Percentiles rank a stretch among this genome's conserved stretches.
Conservation (phyloP, 805 yeast genomes). For the Kregervanrija fluxuum region DNA sequence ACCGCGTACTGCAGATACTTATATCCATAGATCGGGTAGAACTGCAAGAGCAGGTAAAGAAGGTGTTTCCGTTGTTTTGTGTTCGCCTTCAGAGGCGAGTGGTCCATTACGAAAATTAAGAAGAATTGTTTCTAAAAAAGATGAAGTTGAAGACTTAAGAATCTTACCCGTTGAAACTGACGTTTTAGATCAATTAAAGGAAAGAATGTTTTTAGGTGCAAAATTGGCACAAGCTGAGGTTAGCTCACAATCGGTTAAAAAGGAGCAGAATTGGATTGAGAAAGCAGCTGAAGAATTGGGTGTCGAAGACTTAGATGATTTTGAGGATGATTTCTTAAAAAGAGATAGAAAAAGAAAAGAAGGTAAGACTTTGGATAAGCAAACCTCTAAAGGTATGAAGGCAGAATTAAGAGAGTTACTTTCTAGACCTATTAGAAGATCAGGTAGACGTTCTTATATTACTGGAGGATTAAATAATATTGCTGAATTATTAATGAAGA, state of each 20-base stretch:
- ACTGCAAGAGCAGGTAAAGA: conserved; percentile 94
- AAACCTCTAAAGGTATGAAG: conserved; percentile 38
- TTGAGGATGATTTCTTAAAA: conserved; percentile 61
- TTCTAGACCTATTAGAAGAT: conserved; percentile 48
- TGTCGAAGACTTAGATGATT: conserved; percentile 58
- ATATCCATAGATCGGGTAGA: conserved; percentile 94
- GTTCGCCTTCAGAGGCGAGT: conserved; percentile 89
- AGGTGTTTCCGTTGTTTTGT: conserved; percentile 91
- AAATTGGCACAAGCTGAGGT: conserved; percentile 69
- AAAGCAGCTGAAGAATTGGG: conserved; percentile 94
- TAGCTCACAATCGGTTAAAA: conserved; percentile 43
- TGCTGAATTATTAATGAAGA: conserved; percentile 69
- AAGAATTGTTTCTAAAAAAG: conserved; percentile 36
- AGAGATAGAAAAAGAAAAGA: conserved; percentile 53
- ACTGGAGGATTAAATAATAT: conserved; percentile 74
- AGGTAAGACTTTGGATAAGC: conserved; percentile 44
- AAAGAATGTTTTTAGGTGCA: conserved; percentile 61
- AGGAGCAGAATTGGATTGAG: conserved; percentile 74
- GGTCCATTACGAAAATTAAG: conserved; percentile 80
- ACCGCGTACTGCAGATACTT: conserved; percentile 90
- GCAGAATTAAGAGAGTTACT: conserved; percentile 49
- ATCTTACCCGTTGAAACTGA: conserved; percentile 72
- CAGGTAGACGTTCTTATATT: conserved; percentile 61
- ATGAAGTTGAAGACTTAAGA: conserved; percentile 45
- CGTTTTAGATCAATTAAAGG: conserved; percentile 60